Base-by-base conservation (phyloP, 192 early-diverging fungal species). In the Coemansia sp. region DNA sequence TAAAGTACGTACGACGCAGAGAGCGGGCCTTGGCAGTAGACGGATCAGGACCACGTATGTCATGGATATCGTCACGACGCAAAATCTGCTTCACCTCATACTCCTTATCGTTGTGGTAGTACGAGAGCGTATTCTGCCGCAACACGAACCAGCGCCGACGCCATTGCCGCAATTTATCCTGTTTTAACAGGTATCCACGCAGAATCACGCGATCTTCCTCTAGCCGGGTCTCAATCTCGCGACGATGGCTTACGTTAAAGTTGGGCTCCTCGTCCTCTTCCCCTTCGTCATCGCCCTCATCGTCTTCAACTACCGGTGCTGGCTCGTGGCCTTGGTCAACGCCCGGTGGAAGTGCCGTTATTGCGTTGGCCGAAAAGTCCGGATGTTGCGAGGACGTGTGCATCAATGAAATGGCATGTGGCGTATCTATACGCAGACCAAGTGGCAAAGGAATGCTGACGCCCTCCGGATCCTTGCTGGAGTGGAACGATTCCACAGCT, bases 121-220 rank as follows among this genome's bases (percentile, higher is more conserved):
- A 85, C 9, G 84, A 85, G 4, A 85, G 73, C 23, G 73, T 78
- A 66, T 81, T 77, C 37, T 73, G 75, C 1, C 84, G 76, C 39
- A 85, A 49, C 14, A 85, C 84, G 49, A 85, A 85, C 84, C 84
- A 85, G 28, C 84, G 84, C 35, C 80, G 76, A 43, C 78, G 72
- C 84, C 84, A 85, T 44, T 85, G 84, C 53, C 75, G 68, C 46
- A 80, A 73, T 42, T 78, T 77, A 63, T 85, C 78, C 60, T 78
- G 77, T 52, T 85, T 85, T 32, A 81, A 50, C 47, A 85, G 69
- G 33, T 78, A 81, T 0, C 84, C 84, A 26, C 78, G 73, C 46
- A 74, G 43, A 6, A 85, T 38, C 1, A 85, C 75, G 26, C 80
- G 76, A 65, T 83, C 80, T 13, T 77, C 73, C 1, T 63, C 66